Base-by-base conservation (phyloP, 2,329 filamentous ascomycete species). In the Botrytis fragariae region DNA sequence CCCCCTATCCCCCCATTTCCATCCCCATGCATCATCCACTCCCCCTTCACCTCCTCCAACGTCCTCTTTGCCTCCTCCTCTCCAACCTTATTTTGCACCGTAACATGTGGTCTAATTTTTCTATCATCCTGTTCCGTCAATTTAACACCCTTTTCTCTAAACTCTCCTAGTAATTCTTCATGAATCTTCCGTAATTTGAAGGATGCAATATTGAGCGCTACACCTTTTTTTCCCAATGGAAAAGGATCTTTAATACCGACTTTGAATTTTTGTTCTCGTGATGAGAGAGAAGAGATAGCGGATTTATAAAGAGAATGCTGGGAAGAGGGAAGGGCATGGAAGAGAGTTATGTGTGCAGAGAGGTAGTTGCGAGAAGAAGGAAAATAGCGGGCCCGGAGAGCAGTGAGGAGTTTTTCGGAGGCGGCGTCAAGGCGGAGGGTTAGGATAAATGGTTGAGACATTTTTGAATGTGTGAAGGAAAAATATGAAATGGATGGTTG, bases 401-500 rank as follows among this genome's bases (percentile, higher is more conserved):
- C 6, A 0, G 71, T 73, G 25, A 74, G 60, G 20, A 74, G 48
- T 54, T 61, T 68, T 35, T 73, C 62, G 20, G 71, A 71, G 12
- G 51, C 39, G 10, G 54, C 18, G n/a, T 72, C 64, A 14, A 74
- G 60, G 18, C 71, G 64, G 25, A 74, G 73, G 18, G 71, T 74
- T 6, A 74, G 71, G 44, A 73, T 39, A 29, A 73, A 37, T 44
- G 71, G 54, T 39, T 74, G 73, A 39, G 76, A 68, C 75, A 72
- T 69, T 35, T 12, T 72, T 67, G 29, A 25, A 14, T 59, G 4
- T 22, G 3, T 14, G 22, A 22, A 5, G 32, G 32, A 16, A 35
- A 22, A 37, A 16, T 8, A 16, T n/a, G 25, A 51, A 4, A 39
- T 25, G 7, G 14, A 18, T 25, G 1, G 14, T 18, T 9, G 22